These are phyloP conservation scores for Phymatotrichopsis omnivora DNA, from an alignment of 2,329 filamentous ascomycete species.

Conservation along the genomic window DNA sequence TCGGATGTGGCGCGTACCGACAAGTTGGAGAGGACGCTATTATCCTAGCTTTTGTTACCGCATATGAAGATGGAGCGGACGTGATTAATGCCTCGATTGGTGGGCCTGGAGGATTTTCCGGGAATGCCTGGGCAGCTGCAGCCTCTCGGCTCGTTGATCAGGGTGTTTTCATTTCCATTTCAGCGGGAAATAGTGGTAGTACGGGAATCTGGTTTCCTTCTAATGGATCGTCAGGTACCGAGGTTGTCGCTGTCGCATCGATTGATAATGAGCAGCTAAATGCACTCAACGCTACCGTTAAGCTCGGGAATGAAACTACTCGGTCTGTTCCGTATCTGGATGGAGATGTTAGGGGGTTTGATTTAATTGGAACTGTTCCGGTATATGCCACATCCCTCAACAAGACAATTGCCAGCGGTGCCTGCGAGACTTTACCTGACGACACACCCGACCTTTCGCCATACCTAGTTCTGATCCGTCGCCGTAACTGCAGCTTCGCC, in stretches of 20 bases:
- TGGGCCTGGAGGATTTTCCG: constrained; percentile 33
- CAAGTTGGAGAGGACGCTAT: constrained; percentile 32
- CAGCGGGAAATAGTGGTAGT: constrained; percentile 44
- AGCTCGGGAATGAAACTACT: constrained; percentile 5
- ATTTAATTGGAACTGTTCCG: constrained; percentile 15
- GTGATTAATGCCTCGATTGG: constrained; percentile 37
- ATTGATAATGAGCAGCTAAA: constrained; percentile 34
- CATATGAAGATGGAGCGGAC: constrained; percentile 34
- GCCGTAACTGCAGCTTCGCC: constrained; percentile 48
- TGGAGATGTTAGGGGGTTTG: constrained; percentile 21
- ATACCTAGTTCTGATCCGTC: constrained; percentile 50
- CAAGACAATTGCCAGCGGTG: constrained; percentile 36
- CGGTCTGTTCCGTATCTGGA: constrained; percentile 15
- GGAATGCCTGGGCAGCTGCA: constrained; percentile 37
- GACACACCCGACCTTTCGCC: constrained; percentile 48
- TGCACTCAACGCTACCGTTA: constrained; percentile 22
- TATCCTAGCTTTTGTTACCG: constrained; percentile 33
- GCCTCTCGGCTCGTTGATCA: constrained; percentile 38
- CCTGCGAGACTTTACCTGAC: constrained; percentile 44
- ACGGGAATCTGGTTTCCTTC: constrained; percentile 42
- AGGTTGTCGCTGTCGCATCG: constrained; percentile 41
- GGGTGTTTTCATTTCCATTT: constrained; percentile 43
- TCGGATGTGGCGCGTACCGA: constrained; percentile 27
- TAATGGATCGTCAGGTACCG: constrained; percentile 37
- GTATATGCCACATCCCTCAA: constrained; percentile 18